A percentile compares a stretch with the other conserved stretches of the same genome.
phyloP scores from a whole-genome alignment of 768 basidiomycete species.

The Chalciporus chontae region DNA sequence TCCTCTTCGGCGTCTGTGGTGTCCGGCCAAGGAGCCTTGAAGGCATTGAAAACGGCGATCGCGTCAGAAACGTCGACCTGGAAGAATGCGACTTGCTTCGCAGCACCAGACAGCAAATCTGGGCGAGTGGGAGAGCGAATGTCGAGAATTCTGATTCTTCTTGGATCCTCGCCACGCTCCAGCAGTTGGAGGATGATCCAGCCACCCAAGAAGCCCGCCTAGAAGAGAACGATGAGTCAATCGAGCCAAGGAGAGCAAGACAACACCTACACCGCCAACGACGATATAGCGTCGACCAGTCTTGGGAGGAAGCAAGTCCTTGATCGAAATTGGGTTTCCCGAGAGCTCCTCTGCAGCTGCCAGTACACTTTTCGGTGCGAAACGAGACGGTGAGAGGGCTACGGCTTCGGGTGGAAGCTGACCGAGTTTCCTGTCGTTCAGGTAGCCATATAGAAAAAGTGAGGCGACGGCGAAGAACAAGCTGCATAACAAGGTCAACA shows the following conservation, averaged over 20 bases:
- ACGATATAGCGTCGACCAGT: conserved; percentile 77
- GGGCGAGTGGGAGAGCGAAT: conserved; percentile 55
- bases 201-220: conserved; percentile 76
- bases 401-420: conserved; percentile 45
- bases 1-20: conserved; percentile 18
- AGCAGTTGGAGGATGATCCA: conserved; percentile 73
- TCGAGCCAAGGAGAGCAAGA: background rate
- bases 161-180: conserved; percentile 67
- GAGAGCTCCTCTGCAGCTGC: conserved; percentile 36
- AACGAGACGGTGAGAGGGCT: conserved; percentile 50
- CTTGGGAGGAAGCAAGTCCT: conserved; percentile 54
- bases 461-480: conserved; percentile 5
- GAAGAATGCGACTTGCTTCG: conserved; percentile 52
- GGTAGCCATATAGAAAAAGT: conserved; percentile 36
- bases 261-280: conserved; percentile 60
- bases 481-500: conserved; percentile 14
- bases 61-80: conserved; percentile 56
- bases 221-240: background rate
- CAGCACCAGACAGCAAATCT: conserved; percentile 53
- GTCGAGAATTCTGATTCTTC: conserved; percentile 63
- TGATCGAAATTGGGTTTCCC: conserved; percentile 32
- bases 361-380: conserved; percentile 42
- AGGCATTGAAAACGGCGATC: conserved; percentile 53
- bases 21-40: conserved; percentile 59
- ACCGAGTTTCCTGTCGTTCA: conserved; percentile 56